phyloP scores from a whole-genome alignment of 805 yeast genomes.

The Spathaspora boniae region DNA sequence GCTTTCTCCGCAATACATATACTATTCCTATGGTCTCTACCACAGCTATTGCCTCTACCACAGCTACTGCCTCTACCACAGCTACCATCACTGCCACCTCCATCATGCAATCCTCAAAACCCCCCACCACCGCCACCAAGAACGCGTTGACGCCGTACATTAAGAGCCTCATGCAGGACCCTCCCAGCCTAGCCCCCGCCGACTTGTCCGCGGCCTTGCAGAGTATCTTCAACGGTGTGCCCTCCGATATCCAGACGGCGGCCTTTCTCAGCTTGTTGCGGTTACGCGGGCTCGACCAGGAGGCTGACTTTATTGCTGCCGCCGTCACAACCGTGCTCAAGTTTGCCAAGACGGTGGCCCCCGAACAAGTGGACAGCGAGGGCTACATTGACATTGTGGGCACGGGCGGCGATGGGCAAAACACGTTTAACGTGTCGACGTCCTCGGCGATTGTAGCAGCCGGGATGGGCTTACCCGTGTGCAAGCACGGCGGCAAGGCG shows the following conservation, averaged over 20 bases:
- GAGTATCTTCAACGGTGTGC: conserved; percentile 55
- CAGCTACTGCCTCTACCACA: too few relatives aligned
- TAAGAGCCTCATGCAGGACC: conserved; percentile 56
- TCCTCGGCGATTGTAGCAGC: conserved; percentile 93
- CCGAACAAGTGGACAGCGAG: conserved; percentile 37
- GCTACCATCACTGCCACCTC: too few relatives aligned
- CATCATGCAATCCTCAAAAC: too few relatives aligned
- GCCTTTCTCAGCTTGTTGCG: conserved; percentile 79
- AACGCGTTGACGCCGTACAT: conserved; percentile 54
- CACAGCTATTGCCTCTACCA: too few relatives aligned
- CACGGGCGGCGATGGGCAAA: conserved; percentile 98
- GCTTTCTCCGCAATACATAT: too few relatives aligned
- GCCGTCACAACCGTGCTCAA: conserved; percentile 76
- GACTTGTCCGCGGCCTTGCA: conserved; percentile 66
- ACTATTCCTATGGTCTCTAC: too few relatives aligned
- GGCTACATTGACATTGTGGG: conserved; percentile 90
- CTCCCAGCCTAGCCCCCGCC: conserved; percentile 58
- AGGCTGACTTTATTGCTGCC: conserved; percentile 77
- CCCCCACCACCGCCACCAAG: conserved; percentile 13
- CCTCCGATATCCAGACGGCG: conserved; percentile 67
- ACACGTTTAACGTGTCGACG: conserved; percentile 94
- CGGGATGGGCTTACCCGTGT: conserved; percentile 76
- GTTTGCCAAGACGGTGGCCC: conserved; percentile 55
- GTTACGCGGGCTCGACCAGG: conserved; percentile 70
- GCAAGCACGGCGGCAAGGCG: conserved; percentile 98